Evolutionary conservation across 805 yeast species (phyloP).

Genomic region (Ogataea paradorogensis): DNA sequence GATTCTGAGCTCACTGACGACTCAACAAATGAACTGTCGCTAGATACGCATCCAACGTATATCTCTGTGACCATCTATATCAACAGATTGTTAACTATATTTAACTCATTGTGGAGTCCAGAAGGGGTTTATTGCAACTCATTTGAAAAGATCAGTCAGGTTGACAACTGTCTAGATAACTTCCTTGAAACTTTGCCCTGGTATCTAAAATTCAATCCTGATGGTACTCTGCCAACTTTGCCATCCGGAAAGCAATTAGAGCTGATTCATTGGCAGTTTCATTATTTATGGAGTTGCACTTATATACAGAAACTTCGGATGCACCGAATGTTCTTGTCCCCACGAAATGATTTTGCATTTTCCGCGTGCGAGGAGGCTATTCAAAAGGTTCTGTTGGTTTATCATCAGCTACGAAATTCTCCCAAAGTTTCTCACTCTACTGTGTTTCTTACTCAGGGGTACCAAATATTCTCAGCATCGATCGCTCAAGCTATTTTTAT

Average conservation of each 20-base stretch:
- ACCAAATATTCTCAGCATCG: conserved; percentile 33
- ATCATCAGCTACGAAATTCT: conserved; percentile 23
- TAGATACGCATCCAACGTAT: conserved; percentile 17
- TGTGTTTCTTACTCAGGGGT: conserved; percentile 30
- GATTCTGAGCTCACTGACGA: conserved; percentile 26
- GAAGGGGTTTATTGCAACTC: conserved; percentile 6
- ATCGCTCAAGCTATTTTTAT: conserved; percentile 33
- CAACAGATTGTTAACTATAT: conserved; percentile 15
- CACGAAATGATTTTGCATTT: conserved; percentile 19
- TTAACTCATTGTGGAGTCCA: conserved; percentile 20
- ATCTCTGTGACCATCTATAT: conserved; percentile 17
- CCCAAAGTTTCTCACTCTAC: conserved; percentile 25
- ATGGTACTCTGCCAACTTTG: conserved; percentile 16
- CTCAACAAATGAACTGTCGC: conserved; percentile 5
- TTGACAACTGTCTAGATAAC: conserved; percentile 8
- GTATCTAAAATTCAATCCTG: conserved; percentile 13
- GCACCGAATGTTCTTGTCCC: conserved; percentile 11
- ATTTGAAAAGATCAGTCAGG: conserved; percentile 3
- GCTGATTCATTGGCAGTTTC: conserved; percentile 13
- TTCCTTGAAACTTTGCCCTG: conserved; percentile 12
- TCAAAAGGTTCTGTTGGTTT: conserved; percentile 29
- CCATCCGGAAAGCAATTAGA: neutral
- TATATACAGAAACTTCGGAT: conserved; percentile 13
- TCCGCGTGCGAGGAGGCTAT: conserved; percentile 28
- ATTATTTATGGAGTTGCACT: conserved; percentile 13